Percentiles rank a stretch among this genome's conserved stretches.
These are phyloP conservation scores for Rhynchosporium agropyri DNA, from an alignment of 2,329 filamentous ascomycete species.

Conservation along the genomic window DNA sequence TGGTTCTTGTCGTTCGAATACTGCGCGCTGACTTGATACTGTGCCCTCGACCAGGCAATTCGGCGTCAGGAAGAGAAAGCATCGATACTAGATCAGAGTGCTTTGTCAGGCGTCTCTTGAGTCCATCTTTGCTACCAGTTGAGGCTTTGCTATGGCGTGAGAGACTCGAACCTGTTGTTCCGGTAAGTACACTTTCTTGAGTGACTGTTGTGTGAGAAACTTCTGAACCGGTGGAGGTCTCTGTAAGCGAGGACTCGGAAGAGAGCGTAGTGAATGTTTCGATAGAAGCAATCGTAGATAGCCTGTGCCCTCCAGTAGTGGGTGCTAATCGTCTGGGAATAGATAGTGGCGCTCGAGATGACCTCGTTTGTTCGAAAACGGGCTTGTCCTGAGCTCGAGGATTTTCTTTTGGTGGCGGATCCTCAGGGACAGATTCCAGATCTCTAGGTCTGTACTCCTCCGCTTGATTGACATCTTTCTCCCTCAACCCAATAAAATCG, in stretches of 20 bases:
- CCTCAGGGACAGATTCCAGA: conserved; percentile 21
- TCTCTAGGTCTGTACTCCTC: conserved; percentile 22
- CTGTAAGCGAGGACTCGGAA: conserved; percentile 21
- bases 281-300: conserved; percentile 41
- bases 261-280: conserved; percentile 36
- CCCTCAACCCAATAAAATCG: conserved; percentile 33
- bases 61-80: conserved; percentile 70
- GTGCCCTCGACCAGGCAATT: conserved; percentile 58
- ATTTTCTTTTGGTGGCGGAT: conserved; percentile 21
- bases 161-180: conserved; percentile 32
- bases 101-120: conserved; percentile 73
- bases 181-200: conserved; percentile 40
- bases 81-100: conserved; percentile 95
- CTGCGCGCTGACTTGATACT: conserved; percentile 79
- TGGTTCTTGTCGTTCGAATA: conserved; percentile 72
- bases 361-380: conserved; percentile 23
- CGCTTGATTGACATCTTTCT: conserved; percentile 29
- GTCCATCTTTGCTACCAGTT: conserved; percentile 44
- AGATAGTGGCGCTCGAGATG: conserved; percentile 26
- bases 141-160: conserved; percentile 35
- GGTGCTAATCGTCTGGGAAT: conserved; percentile 31
- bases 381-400: conserved; percentile 21
- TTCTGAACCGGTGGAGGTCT: conserved; percentile 33
- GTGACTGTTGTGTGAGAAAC: conserved; percentile 47
- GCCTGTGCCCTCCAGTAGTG: conserved; percentile 34